Evolutionary conservation across 2,329 filamentous ascomycete species (phyloP), one percentile per base, ranked within the genome.

Genomic region (Pestalotiopsis sp.): DNA sequence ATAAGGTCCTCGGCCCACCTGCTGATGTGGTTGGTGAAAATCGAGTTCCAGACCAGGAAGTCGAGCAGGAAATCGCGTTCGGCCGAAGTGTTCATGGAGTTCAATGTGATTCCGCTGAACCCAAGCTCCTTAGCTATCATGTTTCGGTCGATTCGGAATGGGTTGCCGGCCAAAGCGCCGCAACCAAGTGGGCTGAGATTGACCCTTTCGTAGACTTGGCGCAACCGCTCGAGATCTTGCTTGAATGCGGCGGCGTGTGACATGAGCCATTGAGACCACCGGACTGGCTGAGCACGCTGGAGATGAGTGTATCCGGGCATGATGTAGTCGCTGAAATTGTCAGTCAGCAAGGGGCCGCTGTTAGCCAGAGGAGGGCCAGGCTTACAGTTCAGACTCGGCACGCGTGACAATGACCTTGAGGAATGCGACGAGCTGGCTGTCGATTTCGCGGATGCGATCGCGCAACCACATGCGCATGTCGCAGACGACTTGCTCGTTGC

Each of bases 401-500:
- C 92, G 86, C 52, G 85, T 84, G 74, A 90, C 86, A 49, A 71
- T 88, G 62, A 94, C 91, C 75, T 88, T 84, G 56, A 97, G 83
- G 73, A 97, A 87, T 67, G 88, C 86, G 58, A 89, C 84, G 4
- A 97, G 85, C 74, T 90, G 89, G 45, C 74, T 79, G 74, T 97
- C 93, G 65, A 97, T 88, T 71, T 85, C 84, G 68, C 86, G 86
- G 68, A 97, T 83, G 82, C 92, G 87, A 72, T 95, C 91, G 58
- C 93, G 87, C 71, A 97, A 82, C 94, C 94, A 98, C 79, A 97
- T 84, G 70, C 94, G 91, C 92, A 97, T 95, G 76, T 97, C 94
- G 25, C 92, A 95, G 62, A 91, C 94, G 68, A 97, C 90, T 82
- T 97, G 94, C 82, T 98, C 94, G 77, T 97, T 97, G 74, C 94